Base-by-base conservation (phyloP, 75 land plant species). In the Sequoiadendron giganteum region DNA sequence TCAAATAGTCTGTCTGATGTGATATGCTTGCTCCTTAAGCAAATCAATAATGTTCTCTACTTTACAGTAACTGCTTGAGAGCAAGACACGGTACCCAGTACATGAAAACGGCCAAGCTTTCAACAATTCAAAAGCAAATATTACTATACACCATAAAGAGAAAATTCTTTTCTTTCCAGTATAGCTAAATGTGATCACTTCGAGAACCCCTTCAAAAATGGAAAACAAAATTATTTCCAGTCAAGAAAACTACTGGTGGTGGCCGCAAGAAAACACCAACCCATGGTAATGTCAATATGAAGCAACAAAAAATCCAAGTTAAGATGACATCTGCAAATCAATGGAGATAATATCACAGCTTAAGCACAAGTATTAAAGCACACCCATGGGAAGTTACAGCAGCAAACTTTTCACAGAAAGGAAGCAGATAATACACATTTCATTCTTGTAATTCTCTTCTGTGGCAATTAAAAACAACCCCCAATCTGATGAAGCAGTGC, bases 51-150 rank as follows among this genome's bases (percentile, higher is more conserved):
- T 58, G 19, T 72, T 72, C 76, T 30, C 32, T 28, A 72, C 30
- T 30, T 30, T 72, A n/a, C 76, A 32, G 77, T 34, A 34, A 75
- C 77, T 75, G 77, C 77, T 75, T 32, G 15, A 75, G 14, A 75
- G 38, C 16, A 75, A 34, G 77, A 30, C 16, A 34, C 14, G 32
- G 77, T 6, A 75, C 34, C 38, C 77, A 34, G 16, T 0, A 75
- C 77, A 75, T 8, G 14, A 32, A 72, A 32, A 30, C 2, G 3
- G 15, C 38, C 34, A 32, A 32, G 77, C 39, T 75, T 25, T 75
- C 77, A 75, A 34, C 77, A 75, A 75, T 75, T 75, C 34, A 34
- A 18, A 75, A 75, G 77, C n/a, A 75, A 75, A 75, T 75, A 34
- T 34, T 34, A 32, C 14, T 34, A 75, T 75, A 32, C 32, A 34